Evolutionary conservation across 257 asterid genomes (phyloP), one percentile per base, ranked within the genome.

Genomic region (Capsicum baccatum): DNA sequence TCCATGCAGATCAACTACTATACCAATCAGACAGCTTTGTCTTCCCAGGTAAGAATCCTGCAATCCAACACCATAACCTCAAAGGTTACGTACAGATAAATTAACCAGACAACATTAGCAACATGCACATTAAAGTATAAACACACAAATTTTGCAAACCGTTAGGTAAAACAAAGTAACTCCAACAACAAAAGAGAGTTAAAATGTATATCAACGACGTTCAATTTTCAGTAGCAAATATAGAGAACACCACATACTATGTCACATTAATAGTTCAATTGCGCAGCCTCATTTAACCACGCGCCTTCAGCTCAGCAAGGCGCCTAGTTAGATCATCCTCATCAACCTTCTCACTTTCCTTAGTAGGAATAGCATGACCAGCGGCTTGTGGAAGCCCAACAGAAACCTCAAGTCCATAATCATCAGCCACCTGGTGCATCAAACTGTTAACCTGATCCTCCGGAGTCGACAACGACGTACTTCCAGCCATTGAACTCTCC

Each of bases 401-500:
- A 2, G 99, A 94, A 6, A 96, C 99, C 92, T 94, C 97, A 7
- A 96, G 94, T 3, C 99, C 99, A 83, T 96, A 93, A 79, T 96
- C 98, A 83, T 96, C 99, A 8, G 98, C 99, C 83, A 96, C 99
- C 87, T 96, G 99, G 76, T 94, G 99, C 99, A 96, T 96, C 57
- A 96, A 88, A 83, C 91, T 92, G 86, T 93, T 96, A 68, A 96
- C 99, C 35, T 96, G 98, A 15, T 93, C 95, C 76, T 96, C 99
- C 3, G 99, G 99, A 5, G 99, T 96, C 5, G 98, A 93, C 19
- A 96, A 92, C 50, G 98, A 94, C 9, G 99, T 96, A 85, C 97
- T 93, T 0, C 99, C 99, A 2, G 99, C 98, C 99, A 96, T 96
- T n/a, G 98, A 93, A 57, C 92, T 94, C 96, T 96, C 99, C 99